Conservation (phyloP, 2,329 filamentous ascomycete genomes). For the Claviceps lovelessii region DNA sequence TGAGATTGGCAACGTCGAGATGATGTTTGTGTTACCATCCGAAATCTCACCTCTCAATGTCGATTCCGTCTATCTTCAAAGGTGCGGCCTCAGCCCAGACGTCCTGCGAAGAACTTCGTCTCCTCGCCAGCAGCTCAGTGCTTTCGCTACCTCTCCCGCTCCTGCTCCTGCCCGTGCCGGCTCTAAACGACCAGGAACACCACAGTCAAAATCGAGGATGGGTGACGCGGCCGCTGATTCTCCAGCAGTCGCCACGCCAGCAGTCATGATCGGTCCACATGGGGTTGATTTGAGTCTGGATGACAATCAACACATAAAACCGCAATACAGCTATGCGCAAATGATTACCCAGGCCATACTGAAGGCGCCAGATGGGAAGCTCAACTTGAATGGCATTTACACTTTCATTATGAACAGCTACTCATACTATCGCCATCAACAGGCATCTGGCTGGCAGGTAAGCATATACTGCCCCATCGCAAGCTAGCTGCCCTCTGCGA, state of each 20-base stretch:
- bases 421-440: slow-evolving; percentile 78
- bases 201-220: slow-evolving; percentile 30
- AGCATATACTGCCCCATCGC: slow-evolving; percentile 14
- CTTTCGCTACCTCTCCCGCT: slow-evolving; percentile 10
- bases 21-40: slow-evolving; percentile 94
- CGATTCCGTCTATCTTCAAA: slow-evolving; percentile 53
- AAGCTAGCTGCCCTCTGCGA: not conserved
- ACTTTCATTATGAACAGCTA: slow-evolving; percentile 83
- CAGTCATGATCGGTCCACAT: slow-evolving; percentile 26
- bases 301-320: slow-evolving; percentile 79
- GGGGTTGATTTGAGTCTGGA: slow-evolving; percentile 69
- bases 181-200: slow-evolving; percentile 47
- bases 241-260: slow-evolving; percentile 21
- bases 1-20: slow-evolving; percentile 83
- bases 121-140: slow-evolving; percentile 33
- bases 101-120: slow-evolving; percentile 15
- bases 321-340: slow-evolving; percentile 89
- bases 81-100: slow-evolving; percentile 40
- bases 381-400: slow-evolving; percentile 88
- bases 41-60: slow-evolving; percentile 53
- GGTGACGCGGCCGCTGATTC: slow-evolving; percentile 15
- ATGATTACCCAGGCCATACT: slow-evolving; percentile 95
- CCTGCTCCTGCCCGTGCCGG: slow-evolving; percentile 39
- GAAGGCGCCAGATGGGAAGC: slow-evolving; percentile 69
- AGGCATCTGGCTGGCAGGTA: slow-evolving; percentile 75